Percentiles rank a stretch among this genome's conserved stretches.
Conservation (phyloP, 2,329 filamentous ascomycete species). For the Byssothecium circinans region DNA sequence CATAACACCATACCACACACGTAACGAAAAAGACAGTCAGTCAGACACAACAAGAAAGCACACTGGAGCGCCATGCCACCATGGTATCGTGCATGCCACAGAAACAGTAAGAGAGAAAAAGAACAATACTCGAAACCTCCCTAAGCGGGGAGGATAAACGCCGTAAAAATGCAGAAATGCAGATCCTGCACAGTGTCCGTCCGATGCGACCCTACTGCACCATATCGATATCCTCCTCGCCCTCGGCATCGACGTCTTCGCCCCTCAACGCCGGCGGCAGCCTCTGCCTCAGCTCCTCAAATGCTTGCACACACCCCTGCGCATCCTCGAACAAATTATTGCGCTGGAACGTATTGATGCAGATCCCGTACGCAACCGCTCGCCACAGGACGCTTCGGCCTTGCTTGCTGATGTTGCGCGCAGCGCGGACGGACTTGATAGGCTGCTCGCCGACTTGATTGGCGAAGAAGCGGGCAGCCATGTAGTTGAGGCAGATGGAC, state of each 20-base stretch:
- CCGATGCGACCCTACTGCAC: not conserved
- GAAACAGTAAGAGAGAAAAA: too few relatives aligned
- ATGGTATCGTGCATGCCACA: too few relatives aligned
- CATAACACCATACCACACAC: too few relatives aligned
- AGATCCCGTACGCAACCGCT: slow-evolving; percentile 35
- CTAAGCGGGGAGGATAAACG: too few relatives aligned
- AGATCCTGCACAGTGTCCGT: too few relatives aligned
- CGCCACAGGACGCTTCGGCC: slow-evolving; percentile 29
- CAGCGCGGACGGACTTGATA: slow-evolving; percentile 50
- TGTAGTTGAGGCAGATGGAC: slow-evolving; percentile 81
- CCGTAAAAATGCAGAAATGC: too few relatives aligned
- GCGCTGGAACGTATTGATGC: slow-evolving; percentile 30
- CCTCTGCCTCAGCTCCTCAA: slow-evolving; percentile 22
- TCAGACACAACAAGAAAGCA: too few relatives aligned
- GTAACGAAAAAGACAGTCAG: too few relatives aligned
- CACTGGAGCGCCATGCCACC: not conserved
- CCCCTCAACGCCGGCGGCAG: slow-evolving; percentile 29
- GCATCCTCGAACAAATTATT: slow-evolving; percentile 34
- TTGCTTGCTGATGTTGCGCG: slow-evolving; percentile 27
- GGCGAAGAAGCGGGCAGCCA: slow-evolving; percentile 80
- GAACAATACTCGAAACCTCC: too few relatives aligned
- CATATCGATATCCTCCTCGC: not conserved
- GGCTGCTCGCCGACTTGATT: slow-evolving; percentile 70
- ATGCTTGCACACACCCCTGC: slow-evolving; percentile 18
- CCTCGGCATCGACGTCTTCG: slow-evolving; percentile 24